phyloP scores from a whole-genome alignment of 2,329 filamentous ascomycete genomes.

The Mycosphaerella sp. region DNA sequence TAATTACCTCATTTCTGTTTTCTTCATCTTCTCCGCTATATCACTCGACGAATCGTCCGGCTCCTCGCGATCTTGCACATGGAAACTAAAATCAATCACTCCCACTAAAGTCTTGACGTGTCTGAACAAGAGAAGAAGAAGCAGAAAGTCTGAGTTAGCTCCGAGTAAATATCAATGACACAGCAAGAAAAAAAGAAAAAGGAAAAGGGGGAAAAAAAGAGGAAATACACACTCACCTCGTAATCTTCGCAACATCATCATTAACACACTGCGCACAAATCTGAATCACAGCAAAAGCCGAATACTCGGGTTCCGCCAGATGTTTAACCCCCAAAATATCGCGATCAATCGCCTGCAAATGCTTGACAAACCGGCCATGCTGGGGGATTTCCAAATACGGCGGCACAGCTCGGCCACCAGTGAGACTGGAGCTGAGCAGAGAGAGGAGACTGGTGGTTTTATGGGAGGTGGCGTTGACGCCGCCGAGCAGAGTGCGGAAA shows the following conservation, averaged over 20 bases:
- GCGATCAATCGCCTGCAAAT: conserved; percentile 52
- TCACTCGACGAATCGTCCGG: conserved; percentile 24
- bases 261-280: conserved; percentile 63
- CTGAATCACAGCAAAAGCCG: conserved; percentile 65
- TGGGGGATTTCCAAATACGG: conserved; percentile 62
- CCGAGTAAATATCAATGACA: too few species aligned
- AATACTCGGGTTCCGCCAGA: conserved; percentile 56
- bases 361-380: conserved; percentile 53
- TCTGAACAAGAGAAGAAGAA: conserved; percentile 3
- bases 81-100: conserved; percentile 65
- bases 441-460: conserved; percentile 62
- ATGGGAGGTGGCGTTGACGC: conserved; percentile 56
- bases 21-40: conserved; percentile 37
- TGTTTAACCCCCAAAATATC: conserved; percentile 59
- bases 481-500: conserved; percentile 52
- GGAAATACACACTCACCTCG: conserved; percentile 34
- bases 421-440: conserved; percentile 61
- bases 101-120: conserved; percentile 60
- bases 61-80: conserved; percentile 42
- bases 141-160: neutral
- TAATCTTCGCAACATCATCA: conserved; percentile 59
- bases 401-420: conserved; percentile 60
- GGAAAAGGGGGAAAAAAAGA: conserved; percentile 25
- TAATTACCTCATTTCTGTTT: conserved; percentile 33
- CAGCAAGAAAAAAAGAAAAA: conserved; percentile 18